Evolutionary conservation across 2,329 filamentous ascomycete species (phyloP), one percentile per base, ranked within the genome.

Genomic region (Aspergillus luchuensis): DNA sequence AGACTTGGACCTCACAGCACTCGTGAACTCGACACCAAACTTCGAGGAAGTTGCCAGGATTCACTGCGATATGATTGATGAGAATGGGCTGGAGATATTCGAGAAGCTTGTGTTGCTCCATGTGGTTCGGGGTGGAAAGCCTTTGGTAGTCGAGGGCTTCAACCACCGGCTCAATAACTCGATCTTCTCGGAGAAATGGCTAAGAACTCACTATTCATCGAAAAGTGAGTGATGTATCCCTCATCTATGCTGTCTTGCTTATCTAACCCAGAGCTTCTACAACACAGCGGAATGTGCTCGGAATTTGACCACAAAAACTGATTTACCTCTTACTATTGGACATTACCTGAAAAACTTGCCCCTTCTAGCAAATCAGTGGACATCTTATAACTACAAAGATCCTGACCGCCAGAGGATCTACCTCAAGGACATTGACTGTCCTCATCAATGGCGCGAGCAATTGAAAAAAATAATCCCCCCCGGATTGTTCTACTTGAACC

Each of bases 401-500:
- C 87, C 91, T 63, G 85, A 87, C 39, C 84, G 91, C 21, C 95
- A 99, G 73, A 87, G 95, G 11, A 86, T 98, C 1, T 99, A 99
- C 73, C 80, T 98, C 23, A 99, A 99, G 72, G 95, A 99, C 72
- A 97, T 99, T 61, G 95, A 99, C 74, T 97, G 93, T 67, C 95
- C 95, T 0, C 80, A 84, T 1, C 88, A 94, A 60, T 99, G 95
- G 95, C 87, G 89, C 55, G 85, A 94, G 28, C 88, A 91, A 60
- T 79, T 99, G 17, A 87, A 87, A 66, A 88, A 90, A 53, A 80
- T 91, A 30, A 89, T 98, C 5, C 93, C 94, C 0, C 85, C 89
- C 0, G 87, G 84, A n/a, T 80, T 98, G 0, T 97, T 92, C 72
- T 99, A 98, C 72, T 83, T 97, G 57, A 97, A 97, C 68, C 90